Evolutionary conservation across 1,284 basidiomycete genomes (phyloP).

Genomic region (Boletus sp.): DNA sequence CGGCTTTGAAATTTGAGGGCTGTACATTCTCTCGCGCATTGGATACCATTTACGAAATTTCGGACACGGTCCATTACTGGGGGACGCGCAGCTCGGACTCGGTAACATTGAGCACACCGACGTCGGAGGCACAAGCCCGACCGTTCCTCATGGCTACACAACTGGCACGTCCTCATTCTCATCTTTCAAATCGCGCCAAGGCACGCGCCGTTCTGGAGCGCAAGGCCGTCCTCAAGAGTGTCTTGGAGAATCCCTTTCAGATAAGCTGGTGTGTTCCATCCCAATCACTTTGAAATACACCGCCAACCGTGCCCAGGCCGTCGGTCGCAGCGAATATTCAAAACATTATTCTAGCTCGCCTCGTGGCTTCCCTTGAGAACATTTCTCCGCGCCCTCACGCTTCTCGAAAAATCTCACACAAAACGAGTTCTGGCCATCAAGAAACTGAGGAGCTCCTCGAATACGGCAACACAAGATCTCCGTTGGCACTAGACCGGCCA

Average conservation of each 20-base stretch:
- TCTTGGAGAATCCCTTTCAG: constrained; percentile 67
- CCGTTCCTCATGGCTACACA: constrained; percentile 37
- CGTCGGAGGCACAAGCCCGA: not conserved
- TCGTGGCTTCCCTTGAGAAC: constrained; percentile 44
- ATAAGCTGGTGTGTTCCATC: constrained; percentile 54
- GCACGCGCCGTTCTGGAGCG: constrained; percentile 39
- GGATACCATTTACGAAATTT: not conserved
- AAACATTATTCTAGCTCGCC: constrained; percentile 49
- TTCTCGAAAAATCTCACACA: constrained; percentile 7
- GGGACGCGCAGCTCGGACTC: not conserved
- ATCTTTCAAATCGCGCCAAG: constrained; percentile 58
- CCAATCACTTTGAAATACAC: not conserved
- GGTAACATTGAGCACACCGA: too few species aligned
- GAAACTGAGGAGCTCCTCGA: constrained; percentile 9
- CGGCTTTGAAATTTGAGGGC: constrained; percentile 1
- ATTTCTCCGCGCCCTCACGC: constrained; percentile 11
- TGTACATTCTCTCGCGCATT: constrained; percentile 10
- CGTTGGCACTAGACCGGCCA: constrained; percentile 3
- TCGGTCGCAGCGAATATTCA: constrained; percentile 59
- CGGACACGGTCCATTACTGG: constrained; percentile 1
- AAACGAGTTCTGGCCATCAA: not conserved
- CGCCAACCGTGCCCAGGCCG: constrained; percentile 49
- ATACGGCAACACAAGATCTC: not conserved
- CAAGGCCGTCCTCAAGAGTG: constrained; percentile 62
- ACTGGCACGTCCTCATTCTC: constrained; percentile 46